phyloP scores from a whole-genome alignment of 2,329 filamentous ascomycete genomes.

The Xylaria sp. region DNA sequence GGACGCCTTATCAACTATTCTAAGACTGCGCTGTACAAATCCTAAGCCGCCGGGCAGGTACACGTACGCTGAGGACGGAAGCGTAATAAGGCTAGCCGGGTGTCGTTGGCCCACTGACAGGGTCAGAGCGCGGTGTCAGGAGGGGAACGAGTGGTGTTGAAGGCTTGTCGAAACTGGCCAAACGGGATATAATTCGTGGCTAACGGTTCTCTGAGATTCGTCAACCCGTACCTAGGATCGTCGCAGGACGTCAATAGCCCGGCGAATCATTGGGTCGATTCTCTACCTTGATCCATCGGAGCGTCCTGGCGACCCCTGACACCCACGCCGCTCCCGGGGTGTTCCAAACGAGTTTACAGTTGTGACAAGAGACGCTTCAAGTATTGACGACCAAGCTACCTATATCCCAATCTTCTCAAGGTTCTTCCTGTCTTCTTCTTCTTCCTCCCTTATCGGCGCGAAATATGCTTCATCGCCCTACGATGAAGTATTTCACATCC shows the following conservation, averaged over 20 bases:
- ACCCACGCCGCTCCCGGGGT: constrained; percentile 11
- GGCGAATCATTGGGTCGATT: constrained; percentile 17
- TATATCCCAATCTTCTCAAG: not conserved
- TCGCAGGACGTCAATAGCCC: constrained; percentile 9
- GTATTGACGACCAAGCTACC: constrained; percentile 8
- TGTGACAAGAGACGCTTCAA: constrained; percentile 24
- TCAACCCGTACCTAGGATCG: constrained; percentile 1
- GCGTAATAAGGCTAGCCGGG: too few species aligned
- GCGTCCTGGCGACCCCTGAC: constrained; percentile 12
- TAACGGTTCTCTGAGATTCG: constrained; percentile 5
- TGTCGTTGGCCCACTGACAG: too few species aligned
- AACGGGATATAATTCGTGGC: constrained; percentile 1
- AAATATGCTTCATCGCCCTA: too few species aligned
- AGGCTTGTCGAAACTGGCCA: constrained; percentile 5
- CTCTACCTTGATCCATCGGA: constrained; percentile 16
- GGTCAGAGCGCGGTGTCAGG: not conserved
- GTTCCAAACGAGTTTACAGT: constrained; percentile 13
- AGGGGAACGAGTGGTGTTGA: constrained; percentile 8
- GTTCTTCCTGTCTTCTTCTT: not conserved
- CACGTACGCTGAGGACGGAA: too few species aligned
- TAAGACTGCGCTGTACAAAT: too few species aligned
- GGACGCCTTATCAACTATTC: too few species aligned
- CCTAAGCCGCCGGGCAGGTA: too few species aligned
- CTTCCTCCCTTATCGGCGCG: too few species aligned
- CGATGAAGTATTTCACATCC: not conserved